These are phyloP conservation scores for Phaeosphaeriaceae sp. DNA, from an alignment of 2,329 filamentous ascomycete species.

Conservation along the genomic window DNA sequence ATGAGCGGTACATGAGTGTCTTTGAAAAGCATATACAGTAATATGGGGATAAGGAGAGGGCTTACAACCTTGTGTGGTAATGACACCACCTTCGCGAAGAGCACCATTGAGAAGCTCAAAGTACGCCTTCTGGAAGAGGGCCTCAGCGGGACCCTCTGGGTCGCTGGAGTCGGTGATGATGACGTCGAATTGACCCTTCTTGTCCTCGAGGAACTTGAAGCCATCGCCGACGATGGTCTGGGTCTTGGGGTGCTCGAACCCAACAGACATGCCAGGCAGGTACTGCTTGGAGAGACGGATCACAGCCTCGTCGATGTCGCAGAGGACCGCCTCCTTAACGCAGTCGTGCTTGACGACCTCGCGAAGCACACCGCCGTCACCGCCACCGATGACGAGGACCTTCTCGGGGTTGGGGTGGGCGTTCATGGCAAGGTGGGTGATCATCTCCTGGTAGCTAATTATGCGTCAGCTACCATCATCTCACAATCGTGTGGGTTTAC, in stretches of 20 bases:
- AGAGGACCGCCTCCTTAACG: conserved; percentile 94
- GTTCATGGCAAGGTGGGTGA: conserved; percentile 97
- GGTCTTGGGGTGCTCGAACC: conserved; percentile 92
- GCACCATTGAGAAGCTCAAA: conserved; percentile 92
- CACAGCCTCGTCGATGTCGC: conserved; percentile 99
- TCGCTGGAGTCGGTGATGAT: conserved; percentile 99
- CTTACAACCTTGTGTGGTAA: conserved; percentile 99
- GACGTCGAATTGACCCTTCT: conserved; percentile 97
- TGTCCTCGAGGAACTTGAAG: conserved; percentile 97
- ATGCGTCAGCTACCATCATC: conserved; percentile 21
- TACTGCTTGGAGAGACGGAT: conserved; percentile 98
- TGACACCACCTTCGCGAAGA: conserved; percentile 93
- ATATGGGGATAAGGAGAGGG: conserved; percentile 62
- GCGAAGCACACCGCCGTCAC: conserved; percentile 95
- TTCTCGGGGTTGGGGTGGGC: conserved; percentile 98
- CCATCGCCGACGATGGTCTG: conserved; percentile 94
- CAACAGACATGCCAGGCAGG: conserved; percentile 90
- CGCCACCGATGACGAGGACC: conserved; percentile 96
- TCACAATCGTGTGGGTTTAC: conserved; percentile 26
- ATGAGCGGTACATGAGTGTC: conserved; percentile 19
- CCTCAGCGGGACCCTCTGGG: conserved; percentile 94
- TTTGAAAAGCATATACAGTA: conserved; percentile 22
- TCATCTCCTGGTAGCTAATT: conserved; percentile 95
- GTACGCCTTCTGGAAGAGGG: conserved; percentile 98
- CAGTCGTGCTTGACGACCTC: conserved; percentile 99